Base-by-base conservation (phyloP, 805 yeast genomes). In the Candida qinlingensis region DNA sequence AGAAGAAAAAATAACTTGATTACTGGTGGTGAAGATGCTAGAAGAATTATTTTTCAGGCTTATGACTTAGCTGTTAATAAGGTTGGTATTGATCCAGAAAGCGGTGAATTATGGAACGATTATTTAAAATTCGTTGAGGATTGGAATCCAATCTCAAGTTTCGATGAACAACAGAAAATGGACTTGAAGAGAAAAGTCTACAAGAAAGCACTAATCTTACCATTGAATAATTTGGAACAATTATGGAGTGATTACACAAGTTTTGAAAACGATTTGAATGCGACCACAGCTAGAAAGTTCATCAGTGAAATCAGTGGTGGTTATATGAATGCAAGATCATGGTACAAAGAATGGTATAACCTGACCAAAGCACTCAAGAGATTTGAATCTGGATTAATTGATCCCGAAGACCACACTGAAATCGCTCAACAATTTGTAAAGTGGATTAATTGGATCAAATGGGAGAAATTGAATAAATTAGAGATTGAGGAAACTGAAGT, bases 321-420 rank as follows among this genome's bases (percentile, higher is more conserved):
- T 11, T 94, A 90, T 62, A 87, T 92, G 96, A 81, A 77, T 54
- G 91, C 96, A 2, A 75, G 97, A 53, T 77, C 94, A 0, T 74
- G 86, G 68, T 79, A 80, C 52, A 81, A 79, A 39, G 96, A 87
- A 60, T 79, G 89, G 76, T 71, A 74, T 10, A 77, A 79, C 52
- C 54, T 84, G 4, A 79, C 88, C 0, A 67, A 69, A 36, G 77
- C 75, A 25, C 59, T 87, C 8, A 70, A 70, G 47, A 66, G 81
- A 50, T 39, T 47, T 12, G 68, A 68, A 27, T 44, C 55, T 4
- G 47, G 54, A 3, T 53, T 60, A 6, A 55, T 57, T 47, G 47
- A 70, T 54, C 58, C 66, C 13, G 50, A 62, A 45, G 52, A 59
- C 6, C 57, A 64, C 5, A 59, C 55, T 7, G 44, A 54, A 36